These are phyloP conservation scores for Podaxis sp. DNA, from an alignment of 768 basidiomycete species.

Conservation along the genomic window DNA sequence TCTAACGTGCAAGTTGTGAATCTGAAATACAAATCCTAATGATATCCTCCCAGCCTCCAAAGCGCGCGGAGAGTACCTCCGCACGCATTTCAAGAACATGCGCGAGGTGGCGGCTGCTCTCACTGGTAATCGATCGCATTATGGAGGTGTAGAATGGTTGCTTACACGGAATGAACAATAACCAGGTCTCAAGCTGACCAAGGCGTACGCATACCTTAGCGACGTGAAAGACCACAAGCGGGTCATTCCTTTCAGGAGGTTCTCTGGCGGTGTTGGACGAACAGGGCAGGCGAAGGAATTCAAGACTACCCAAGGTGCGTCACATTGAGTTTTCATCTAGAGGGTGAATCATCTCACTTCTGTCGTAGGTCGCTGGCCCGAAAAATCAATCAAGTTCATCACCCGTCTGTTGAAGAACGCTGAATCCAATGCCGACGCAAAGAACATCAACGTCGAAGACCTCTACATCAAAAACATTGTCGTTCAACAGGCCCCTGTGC, in stretches of 20 bases:
- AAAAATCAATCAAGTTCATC: slow-evolving; percentile 97
- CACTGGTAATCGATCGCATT: slow-evolving; percentile 53
- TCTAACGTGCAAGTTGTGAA: neutral
- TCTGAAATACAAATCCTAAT: neutral
- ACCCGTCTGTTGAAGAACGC: slow-evolving; percentile 96
- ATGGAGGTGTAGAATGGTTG: neutral
- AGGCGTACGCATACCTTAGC: slow-evolving; percentile 91
- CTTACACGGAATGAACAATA: neutral
- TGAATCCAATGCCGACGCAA: slow-evolving; percentile 97
- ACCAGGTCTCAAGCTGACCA: slow-evolving; percentile 84
- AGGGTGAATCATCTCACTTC: slow-evolving; percentile 2
- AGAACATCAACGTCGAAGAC: slow-evolving; percentile 91
- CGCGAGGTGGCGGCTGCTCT: slow-evolving; percentile 96
- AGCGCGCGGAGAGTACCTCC: slow-evolving; percentile 94
- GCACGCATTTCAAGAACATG: slow-evolving; percentile 99
- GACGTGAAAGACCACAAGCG: slow-evolving; percentile 97
- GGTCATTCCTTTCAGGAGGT: slow-evolving; percentile 93
- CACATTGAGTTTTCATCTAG: neutral
- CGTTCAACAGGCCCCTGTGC: slow-evolving; percentile 95
- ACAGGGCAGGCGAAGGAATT: slow-evolving; percentile 95
- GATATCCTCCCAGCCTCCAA: slow-evolving; percentile 61
- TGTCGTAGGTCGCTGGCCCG: slow-evolving; percentile 93
- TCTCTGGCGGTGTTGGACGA: slow-evolving; percentile 92
- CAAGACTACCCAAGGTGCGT: slow-evolving; percentile 91
- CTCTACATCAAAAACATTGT: slow-evolving; percentile 95